These are phyloP conservation scores for Claviceps sp. DNA, from an alignment of 2,329 filamentous ascomycete species.

Conservation along the genomic window DNA sequence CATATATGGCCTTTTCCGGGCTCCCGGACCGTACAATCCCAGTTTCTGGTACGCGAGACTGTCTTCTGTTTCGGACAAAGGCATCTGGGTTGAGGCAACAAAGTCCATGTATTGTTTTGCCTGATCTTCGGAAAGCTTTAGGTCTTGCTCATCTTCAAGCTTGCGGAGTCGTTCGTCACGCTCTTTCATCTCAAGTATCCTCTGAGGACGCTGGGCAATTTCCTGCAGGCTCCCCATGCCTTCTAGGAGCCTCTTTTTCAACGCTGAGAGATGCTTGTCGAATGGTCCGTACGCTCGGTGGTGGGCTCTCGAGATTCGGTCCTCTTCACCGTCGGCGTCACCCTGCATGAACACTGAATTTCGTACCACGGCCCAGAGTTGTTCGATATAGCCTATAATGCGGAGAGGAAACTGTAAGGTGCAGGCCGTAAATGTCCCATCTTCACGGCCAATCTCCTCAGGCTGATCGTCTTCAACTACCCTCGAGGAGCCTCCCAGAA, in stretches of 20 bases:
- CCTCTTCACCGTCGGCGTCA: background rate
- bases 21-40: background rate
- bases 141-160: slow-evolving; percentile 3
- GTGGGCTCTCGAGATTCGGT: background rate
- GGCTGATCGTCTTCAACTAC: background rate
- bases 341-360: background rate
- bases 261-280: background rate
- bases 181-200: background rate
- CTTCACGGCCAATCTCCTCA: background rate
- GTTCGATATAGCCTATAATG: slow-evolving; percentile 1
- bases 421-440: slow-evolving; percentile 5
- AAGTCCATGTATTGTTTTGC: slow-evolving; percentile 9
- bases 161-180: background rate
- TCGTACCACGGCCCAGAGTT: background rate
- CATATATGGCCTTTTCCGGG: background rate
- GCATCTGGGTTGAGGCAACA: slow-evolving; percentile 6
- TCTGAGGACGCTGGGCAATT: background rate
- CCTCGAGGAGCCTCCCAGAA: slow-evolving; percentile 9
- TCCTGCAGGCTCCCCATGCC: background rate
- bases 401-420: slow-evolving; percentile 5
- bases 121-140: background rate
- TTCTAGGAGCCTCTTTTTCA: background rate
- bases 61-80: slow-evolving; percentile 2
- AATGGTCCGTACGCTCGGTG: background rate
- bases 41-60: too few relatives aligned